These are phyloP conservation scores for Rhodocollybia butyracea DNA, from an alignment of 768 basidiomycete species.

Conservation along the genomic window DNA sequence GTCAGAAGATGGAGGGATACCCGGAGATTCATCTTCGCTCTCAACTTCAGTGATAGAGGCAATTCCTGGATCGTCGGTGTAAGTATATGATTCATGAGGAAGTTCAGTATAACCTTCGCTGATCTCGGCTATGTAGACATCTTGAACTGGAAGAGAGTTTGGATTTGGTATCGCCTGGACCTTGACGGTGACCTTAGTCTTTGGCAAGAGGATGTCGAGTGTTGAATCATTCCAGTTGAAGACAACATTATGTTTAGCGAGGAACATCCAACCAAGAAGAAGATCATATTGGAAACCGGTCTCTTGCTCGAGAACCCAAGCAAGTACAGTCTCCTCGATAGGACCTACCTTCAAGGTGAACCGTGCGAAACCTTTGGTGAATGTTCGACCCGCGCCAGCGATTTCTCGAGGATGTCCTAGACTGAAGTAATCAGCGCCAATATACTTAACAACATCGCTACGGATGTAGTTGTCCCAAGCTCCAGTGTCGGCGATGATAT, in stretches of 20 bases:
- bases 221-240: constrained; percentile 10
- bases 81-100: neutral
- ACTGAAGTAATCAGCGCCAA: constrained; percentile 3
- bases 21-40: neutral
- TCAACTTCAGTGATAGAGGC: neutral
- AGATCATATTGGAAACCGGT: constrained; percentile 11
- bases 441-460: neutral
- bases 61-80: neutral
- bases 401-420: constrained; percentile 1
- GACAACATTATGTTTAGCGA: constrained; percentile 1
- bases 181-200: constrained; percentile 1
- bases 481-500: constrained; percentile 13
- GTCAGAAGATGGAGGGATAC: neutral
- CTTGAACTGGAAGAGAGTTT: neutral
- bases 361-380: constrained; percentile 5
- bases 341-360: constrained; percentile 9
- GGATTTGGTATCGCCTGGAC: constrained; percentile 4
- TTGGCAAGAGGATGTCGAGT: constrained; percentile 6
- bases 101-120: neutral
- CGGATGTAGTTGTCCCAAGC: constrained; percentile 9
- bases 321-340: constrained; percentile 7
- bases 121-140: neutral
- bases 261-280: constrained; percentile 6
- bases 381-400: constrained; percentile 9
- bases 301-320: constrained; percentile 5